Conservation (phyloP, 1,284 basidiomycete genomes). For the Fomitopsis schrenkii region DNA sequence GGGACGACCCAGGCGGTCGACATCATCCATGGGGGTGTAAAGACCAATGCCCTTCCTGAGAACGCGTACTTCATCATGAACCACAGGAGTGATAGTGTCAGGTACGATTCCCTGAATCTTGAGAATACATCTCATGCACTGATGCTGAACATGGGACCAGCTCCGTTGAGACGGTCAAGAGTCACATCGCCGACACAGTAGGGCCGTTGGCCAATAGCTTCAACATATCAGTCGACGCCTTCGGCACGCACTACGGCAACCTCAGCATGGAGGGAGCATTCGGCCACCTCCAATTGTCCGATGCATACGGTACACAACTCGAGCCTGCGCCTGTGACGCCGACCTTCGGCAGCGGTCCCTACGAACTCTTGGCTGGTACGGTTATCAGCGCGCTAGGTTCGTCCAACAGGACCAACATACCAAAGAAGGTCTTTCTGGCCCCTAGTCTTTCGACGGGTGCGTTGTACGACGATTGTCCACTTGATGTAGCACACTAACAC, state of each 20-base stretch:
- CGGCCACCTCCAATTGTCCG: conserved; percentile 30
- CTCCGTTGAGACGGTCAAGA: conserved; percentile 38
- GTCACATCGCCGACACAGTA: conserved; percentile 37
- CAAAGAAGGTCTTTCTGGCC: conserved; percentile 24
- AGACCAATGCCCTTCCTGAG: conserved; percentile 54
- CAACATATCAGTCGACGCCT: conserved; percentile 53
- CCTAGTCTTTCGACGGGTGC: conserved; percentile 20
- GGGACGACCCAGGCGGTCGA: conserved; percentile 72
- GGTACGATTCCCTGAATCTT: conserved; percentile 19
- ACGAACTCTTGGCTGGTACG: conserved; percentile 44
- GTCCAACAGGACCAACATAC: conserved; percentile 28
- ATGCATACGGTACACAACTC: conserved; percentile 39
- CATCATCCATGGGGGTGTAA: conserved; percentile 65
- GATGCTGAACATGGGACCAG: conserved; percentile 30
- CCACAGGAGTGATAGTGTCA: conserved; percentile 43
- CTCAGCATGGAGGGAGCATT: conserved; percentile 11
- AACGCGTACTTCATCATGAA: conserved; percentile 49
- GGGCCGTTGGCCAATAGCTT: conserved; percentile 37
- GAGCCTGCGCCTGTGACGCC: conserved; percentile 55
- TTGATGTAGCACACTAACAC: background rate
- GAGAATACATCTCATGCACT: background rate
- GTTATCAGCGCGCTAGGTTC: conserved; percentile 38
- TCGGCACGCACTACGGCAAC: conserved; percentile 30
- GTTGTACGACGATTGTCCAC: background rate
- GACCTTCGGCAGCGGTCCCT: conserved; percentile 40